Base-by-base conservation (phyloP, 768 basidiomycete species). In the Macrolepiota dolichaula region DNA sequence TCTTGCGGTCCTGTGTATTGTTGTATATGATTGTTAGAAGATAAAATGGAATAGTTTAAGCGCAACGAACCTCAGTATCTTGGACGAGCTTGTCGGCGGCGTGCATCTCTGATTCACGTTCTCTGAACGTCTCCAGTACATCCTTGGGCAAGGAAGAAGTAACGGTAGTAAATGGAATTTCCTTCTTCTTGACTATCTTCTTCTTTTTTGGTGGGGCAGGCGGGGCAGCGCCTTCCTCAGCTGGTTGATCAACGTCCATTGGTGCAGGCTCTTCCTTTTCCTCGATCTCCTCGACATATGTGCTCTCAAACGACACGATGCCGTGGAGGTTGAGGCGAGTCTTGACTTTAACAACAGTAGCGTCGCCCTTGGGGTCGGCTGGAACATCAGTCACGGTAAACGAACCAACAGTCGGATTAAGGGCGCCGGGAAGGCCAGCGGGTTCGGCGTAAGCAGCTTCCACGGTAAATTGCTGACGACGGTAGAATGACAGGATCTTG, bases 401-500 rank as follows among this genome's bases (percentile, higher is more conserved):
- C 61, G 82, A 85, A 35, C 84, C 87, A 65, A 99, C 77, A 89
- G 88, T 94, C 0, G 94, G 89, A 81, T 92, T 91, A 75, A 92
- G 83, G 19, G 79, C 78, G 1, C 89, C 89, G 9, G 96, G 96
- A 35, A 98, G 81, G 15, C 66, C 62, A 3, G 77, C 67, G 2
- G 89, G 88, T 17, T 95, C 85, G 13, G 86, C 88, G 74, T 98
- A 98, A 46, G 76, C 75, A 1, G 93, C 91, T 74, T 96, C 89
- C 69, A 99, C 81, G 49, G 92, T 89, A 78, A 99, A 99, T 3
- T 89, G 73, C 40, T 88, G 87, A 68, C 87, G 89, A 72, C 96
- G 89, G 75, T 94, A 92, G 84, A 98, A 97, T 4, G 94, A 94
- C 67, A 98, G 85, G 64, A 96, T 86, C 77, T 98, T 98, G 71